phyloP scores from a whole-genome alignment of 2,329 filamentous ascomycete species.

The Diaporthe citrichinensis region DNA sequence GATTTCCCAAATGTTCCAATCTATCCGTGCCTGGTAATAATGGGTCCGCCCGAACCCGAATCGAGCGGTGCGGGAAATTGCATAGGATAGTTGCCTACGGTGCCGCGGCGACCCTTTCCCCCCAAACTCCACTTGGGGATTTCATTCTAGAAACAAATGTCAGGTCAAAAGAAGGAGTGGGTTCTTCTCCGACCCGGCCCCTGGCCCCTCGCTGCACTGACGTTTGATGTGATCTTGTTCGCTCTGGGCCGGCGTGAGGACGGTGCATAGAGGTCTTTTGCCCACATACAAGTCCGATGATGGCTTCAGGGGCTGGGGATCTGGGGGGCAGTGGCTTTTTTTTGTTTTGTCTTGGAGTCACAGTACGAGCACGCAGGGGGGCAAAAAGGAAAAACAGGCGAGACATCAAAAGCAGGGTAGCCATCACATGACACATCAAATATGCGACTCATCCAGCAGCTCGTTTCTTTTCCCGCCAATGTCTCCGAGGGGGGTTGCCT shows the following conservation, averaged over 20 bases:
- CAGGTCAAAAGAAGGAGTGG: slow-evolving; percentile 1
- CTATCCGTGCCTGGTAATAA: neutral
- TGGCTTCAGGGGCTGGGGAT: neutral
- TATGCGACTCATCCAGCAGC: slow-evolving; percentile 11
- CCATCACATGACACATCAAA: slow-evolving; percentile 30
- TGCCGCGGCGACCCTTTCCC: neutral
- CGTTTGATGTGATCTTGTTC: neutral
- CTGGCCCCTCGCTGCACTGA: neutral
- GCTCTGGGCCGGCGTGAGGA: neutral
- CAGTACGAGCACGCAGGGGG: neutral
- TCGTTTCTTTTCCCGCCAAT: neutral
- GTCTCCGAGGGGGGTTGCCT: slow-evolving; percentile 1
- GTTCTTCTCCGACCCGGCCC: neutral
- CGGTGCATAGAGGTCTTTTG: neutral
- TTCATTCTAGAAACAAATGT: slow-evolving; percentile 9
- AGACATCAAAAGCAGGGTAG: neutral
- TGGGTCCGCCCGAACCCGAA: slow-evolving; percentile 3
- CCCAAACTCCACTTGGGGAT: neutral
- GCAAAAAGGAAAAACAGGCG: neutral
- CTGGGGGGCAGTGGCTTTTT: neutral
- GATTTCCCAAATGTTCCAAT: neutral
- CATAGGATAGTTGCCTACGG: neutral
- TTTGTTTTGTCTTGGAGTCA: neutral
- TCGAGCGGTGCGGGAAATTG: slow-evolving; percentile 19
- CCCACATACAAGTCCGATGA: neutral